Evolutionary conservation across 208 protist genomes (phyloP).

Genomic region (Leptomonas pyrrhocoris): DNA sequence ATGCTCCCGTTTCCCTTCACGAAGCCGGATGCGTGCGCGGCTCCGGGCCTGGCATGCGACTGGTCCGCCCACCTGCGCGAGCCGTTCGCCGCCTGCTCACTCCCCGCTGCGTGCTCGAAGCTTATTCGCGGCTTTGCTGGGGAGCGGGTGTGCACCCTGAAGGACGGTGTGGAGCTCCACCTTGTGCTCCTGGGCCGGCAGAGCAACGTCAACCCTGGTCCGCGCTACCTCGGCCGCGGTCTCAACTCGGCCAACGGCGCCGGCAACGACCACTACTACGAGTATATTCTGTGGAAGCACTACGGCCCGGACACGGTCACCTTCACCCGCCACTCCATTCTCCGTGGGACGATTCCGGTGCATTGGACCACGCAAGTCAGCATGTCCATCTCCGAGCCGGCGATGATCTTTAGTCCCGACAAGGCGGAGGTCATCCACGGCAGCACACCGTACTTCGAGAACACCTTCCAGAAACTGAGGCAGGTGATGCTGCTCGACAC

Average conservation of each 20-base stretch:
- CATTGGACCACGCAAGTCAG: conserved; percentile 79
- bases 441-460: conserved; percentile 68
- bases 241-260: conserved; percentile 74
- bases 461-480: conserved; percentile 54
- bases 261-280: conserved; percentile 91
- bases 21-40: conserved; percentile 12
- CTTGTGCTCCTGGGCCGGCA: conserved; percentile 73
- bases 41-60: conserved; percentile 69
- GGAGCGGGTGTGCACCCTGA: conserved; percentile 47
- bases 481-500: conserved; percentile 66
- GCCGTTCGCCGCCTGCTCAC: conserved; percentile 45
- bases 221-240: conserved; percentile 79
- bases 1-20: conserved; percentile 80
- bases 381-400: conserved; percentile 68
- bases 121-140: conserved; percentile 79
- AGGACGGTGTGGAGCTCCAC: conserved; percentile 56
- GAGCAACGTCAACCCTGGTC: conserved; percentile 83
- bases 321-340: conserved; percentile 73
- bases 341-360: conserved; percentile 87
- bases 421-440: conserved; percentile 66
- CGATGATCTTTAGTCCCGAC: conserved; percentile 82
- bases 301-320: conserved; percentile 42
- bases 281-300: conserved; percentile 82
- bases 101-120: conserved; percentile 53
- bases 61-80: conserved; percentile 74